Evolutionary conservation across 2,329 filamentous ascomycete genomes (phyloP), one percentile per base, ranked within the genome.

Genomic region (Alternaria sp.): DNA sequence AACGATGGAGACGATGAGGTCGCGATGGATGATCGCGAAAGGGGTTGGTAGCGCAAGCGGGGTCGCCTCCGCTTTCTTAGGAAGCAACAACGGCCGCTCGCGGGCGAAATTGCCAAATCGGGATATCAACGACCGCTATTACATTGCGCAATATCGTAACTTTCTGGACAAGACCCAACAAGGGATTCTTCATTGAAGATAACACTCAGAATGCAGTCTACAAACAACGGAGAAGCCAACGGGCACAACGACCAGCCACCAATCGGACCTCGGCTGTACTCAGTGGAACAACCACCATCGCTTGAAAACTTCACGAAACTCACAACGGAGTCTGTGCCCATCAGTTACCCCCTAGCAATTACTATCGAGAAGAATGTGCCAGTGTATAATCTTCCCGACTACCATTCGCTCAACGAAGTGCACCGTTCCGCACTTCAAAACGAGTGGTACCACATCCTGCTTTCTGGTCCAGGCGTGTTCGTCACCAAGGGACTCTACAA

Each of bases 361-460:
- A 60, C 72, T 4, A 75, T 86, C 24, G 53, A 79, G 23, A 73
- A 79, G 37, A 86, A 86, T 62, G 78, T 88, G 3, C 85, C 86
- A 0, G 80, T 87, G 59, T 88, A 88, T 73, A 72, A 83, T 33
- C 76, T 85, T 5, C 65, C 73, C 0, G 60, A 68, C 2, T 78
- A 80, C 56, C 71, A 79, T 4, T 66, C 76, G 3, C 57, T 75
- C 0, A 71, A 77, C 26, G 11, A 66, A 6, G 42, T 63, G 1
- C 66, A 72, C n/a, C 68, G 76, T 28, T 61, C 74, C 14, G 66
- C 72, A 4, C 80, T 88, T 2, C 85, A 88, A 70, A 82, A 88
- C 62, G 86, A 88, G 77, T 86, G 85, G 82, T 82, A 87, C 65
- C 79, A 85, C 58, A 80, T 85, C 54, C 81, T 89, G 2, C 78